These are phyloP conservation scores for Talinum fruticosum DNA, from an alignment of 148 eudicot species.

Conservation along the genomic window DNA sequence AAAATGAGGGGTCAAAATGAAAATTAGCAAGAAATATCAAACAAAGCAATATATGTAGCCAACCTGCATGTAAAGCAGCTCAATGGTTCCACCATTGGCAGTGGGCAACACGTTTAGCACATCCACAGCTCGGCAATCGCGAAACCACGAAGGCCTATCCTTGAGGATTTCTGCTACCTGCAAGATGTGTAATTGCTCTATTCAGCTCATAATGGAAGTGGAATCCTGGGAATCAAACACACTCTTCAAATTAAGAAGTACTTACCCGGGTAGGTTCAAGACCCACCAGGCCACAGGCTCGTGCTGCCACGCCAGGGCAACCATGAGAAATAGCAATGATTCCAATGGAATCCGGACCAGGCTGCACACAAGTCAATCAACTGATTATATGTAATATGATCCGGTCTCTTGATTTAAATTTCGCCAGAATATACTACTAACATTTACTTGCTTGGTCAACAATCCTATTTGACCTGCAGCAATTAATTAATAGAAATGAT, in stretches of 20 bases:
- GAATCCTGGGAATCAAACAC: background rate
- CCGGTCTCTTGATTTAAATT: background rate
- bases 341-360: constrained; percentile 99
- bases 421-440: background rate
- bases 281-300: constrained; percentile 99
- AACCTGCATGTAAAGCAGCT: constrained; percentile 98
- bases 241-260: background rate
- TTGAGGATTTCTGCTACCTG: constrained; percentile 99
- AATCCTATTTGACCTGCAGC: background rate
- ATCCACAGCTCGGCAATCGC: constrained; percentile 99
- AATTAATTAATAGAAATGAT: background rate
- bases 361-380: constrained; percentile 40
- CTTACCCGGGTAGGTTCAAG: constrained; percentile 97
- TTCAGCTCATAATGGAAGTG: background rate
- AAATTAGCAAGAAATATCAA: background rate
- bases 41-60: background rate
- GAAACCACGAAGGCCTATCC: constrained; percentile 97
- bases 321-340: constrained; percentile 99
- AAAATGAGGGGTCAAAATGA: background rate
- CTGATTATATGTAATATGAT: background rate
- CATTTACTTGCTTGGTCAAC: background rate
- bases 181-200: background rate
- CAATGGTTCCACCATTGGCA: constrained; percentile 98
- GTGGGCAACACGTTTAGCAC: constrained; percentile 95
- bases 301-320: constrained; percentile 99